Base-by-base conservation (phyloP, 257 asterid species). In the Jacaranda mimosifolia region DNA sequence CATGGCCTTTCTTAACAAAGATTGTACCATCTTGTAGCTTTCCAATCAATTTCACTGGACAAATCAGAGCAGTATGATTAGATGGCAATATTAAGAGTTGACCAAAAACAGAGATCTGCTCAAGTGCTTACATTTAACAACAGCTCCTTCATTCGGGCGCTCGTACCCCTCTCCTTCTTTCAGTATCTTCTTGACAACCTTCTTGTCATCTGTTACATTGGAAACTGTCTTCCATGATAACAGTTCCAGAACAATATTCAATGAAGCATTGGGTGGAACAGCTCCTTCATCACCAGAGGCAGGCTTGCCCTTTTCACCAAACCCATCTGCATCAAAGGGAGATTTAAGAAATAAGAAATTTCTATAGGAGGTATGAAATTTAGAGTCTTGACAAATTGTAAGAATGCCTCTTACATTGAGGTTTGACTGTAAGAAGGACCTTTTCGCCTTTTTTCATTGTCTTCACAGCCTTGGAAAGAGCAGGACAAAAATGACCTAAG, bases 401-500 rank as follows among this genome's bases (percentile, higher is more conserved):
- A 7, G n/a, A 11, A 5, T 3, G 18, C 42, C 17, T 59, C 85
- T 65, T 76, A 87, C 91, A 89, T 70, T 87, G 89, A 11, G 94
- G 94, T 76, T 87, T 89, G 60, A 89, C 91, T 1, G 89, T 76
- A 13, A 89, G 66, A 9, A 82, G 83, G 53, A 82, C 94, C 82
- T 80, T 89, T 79, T 89, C 90, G 11, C 89, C 90, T 70, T 81
- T 89, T 83, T 87, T 89, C 91, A 89, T 89, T 51, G 94, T 87
- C 76, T 89, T 89, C 78, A 89, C 88, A 51, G 94, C 89, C 81
- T 76, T 85, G 58, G 90, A 80, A 58, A 89, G 76, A 10, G 91
- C 94, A 77, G 91, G 89, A 68, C 91, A 89, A 67, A 89, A 84
- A 62, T 80, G 84, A 70, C 94, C 91, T 89, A 46, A 17, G 62